phyloP scores from a whole-genome alignment of 2,329 filamentous ascomycete genomes.

The Hymenoscyphus albidus region DNA sequence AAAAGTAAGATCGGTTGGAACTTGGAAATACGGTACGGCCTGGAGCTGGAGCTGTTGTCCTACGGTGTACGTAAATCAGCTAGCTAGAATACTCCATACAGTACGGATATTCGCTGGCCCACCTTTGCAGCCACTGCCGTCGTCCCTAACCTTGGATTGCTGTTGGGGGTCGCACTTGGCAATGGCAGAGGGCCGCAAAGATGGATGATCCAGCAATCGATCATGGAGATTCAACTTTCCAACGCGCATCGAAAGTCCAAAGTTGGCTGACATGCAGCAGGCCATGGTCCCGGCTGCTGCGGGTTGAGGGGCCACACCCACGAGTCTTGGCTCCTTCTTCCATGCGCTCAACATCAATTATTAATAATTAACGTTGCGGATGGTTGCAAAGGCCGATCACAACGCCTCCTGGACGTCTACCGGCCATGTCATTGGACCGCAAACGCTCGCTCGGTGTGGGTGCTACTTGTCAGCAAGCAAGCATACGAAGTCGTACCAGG shows the following conservation, averaged over 20 bases:
- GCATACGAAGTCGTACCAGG: not conserved
- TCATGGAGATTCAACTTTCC: not conserved
- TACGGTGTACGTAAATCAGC: constrained; percentile 1
- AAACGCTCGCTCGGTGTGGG: not conserved
- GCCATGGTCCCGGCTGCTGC: constrained; percentile 1
- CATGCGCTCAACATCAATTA: not conserved
- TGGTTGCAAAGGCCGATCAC: not conserved
- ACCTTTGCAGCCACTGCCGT: constrained; percentile 1
- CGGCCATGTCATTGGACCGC: not conserved
- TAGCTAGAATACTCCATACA: not conserved
- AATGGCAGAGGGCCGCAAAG: not conserved
- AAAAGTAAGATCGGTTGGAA: constrained; percentile 8
- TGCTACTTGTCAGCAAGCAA: constrained; percentile 2
- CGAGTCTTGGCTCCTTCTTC: not conserved
- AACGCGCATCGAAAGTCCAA: not conserved
- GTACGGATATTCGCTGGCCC: not conserved
- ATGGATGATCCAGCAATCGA: constrained; percentile 1
- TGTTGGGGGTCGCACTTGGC: not conserved
- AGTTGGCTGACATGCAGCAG: not conserved
- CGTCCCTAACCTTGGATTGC: constrained; percentile 1
- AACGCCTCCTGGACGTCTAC: not conserved
- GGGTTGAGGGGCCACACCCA: not conserved
- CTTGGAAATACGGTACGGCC: constrained; percentile 5
- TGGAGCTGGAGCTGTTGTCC: constrained; percentile 3
- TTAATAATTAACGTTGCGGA: constrained; percentile 1